Conservation (phyloP, 1,284 basidiomycete genomes). For the Neolentinus lepideus region DNA sequence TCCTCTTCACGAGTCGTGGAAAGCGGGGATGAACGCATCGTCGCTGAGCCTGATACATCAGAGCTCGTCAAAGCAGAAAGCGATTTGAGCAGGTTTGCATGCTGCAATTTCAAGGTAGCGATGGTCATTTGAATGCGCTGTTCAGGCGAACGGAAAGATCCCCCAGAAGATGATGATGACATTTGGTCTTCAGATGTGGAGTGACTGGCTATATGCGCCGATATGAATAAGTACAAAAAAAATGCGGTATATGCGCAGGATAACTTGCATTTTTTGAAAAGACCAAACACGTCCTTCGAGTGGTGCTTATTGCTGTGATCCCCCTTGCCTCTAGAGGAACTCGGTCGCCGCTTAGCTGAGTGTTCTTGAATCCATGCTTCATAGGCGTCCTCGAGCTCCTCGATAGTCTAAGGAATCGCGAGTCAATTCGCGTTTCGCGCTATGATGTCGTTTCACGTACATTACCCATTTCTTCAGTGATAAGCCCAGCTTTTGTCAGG, state of each 20-base stretch:
- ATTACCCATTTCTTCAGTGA: conserved; percentile 55
- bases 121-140: conserved; percentile 39
- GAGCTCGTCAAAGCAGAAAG: conserved; percentile 29
- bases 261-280: conserved; percentile 23
- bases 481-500: conserved; percentile 36
- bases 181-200: conserved; percentile 2
- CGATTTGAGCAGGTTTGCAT: conserved; percentile 41
- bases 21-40: conserved; percentile 31
- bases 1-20: conserved; percentile 46
- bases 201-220: neutral
- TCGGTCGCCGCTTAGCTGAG: conserved; percentile 7
- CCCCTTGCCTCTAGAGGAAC: conserved; percentile 10
- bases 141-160: conserved; percentile 16
- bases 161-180: conserved; percentile 1
- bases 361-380: neutral
- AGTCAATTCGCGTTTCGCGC: neutral
- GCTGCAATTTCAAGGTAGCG: conserved; percentile 52
- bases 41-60: conserved; percentile 26
- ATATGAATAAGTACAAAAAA: neutral
- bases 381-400: conserved; percentile 18
- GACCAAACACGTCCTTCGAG: conserved; percentile 15
- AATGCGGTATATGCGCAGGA: neutral
- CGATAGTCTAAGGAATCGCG: conserved; percentile 18
- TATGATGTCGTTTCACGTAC: conserved; percentile 31
- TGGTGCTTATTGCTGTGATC: conserved; percentile 19